phyloP scores from a whole-genome alignment of 1,139 yeast genomes.

The Yamadazyma friedrichii region DNA sequence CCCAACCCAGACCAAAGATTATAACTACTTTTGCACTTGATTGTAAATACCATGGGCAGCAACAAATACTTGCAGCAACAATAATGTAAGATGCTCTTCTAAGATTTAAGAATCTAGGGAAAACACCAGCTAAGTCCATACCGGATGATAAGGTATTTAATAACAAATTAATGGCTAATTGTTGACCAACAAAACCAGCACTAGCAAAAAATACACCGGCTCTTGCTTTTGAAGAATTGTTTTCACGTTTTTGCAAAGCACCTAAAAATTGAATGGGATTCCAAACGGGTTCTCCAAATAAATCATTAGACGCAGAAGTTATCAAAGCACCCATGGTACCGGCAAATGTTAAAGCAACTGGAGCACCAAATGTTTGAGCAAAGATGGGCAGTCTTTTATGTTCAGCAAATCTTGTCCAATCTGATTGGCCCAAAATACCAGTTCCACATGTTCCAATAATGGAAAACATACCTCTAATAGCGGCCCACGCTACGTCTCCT shows the following conservation, averaged over 20 bases:
- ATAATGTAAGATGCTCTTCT: conserved; percentile 21
- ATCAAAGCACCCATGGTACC: conserved; percentile 10
- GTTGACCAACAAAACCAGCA: conserved; percentile 18
- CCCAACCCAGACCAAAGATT: conserved; percentile 11
- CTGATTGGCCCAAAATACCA: conserved; percentile 28
- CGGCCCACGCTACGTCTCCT: conserved; percentile 22
- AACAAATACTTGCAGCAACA: conserved; percentile 14
- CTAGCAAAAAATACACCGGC: conserved; percentile 31
- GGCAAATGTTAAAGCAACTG: conserved; percentile 17
- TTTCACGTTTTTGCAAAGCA: conserved; percentile 18
- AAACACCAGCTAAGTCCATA: conserved; percentile 29
- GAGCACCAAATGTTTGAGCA: conserved; percentile 26
- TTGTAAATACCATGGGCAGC: conserved; percentile 18
- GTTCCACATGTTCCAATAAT: conserved; percentile 26
- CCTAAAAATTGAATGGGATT: conserved; percentile 32
- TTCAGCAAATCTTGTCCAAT: conserved; percentile 26
- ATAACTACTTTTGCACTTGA: conserved; percentile 15
- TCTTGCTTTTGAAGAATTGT: conserved; percentile 22
- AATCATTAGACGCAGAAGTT: conserved; percentile 9
- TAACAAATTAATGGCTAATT: conserved; percentile 19
- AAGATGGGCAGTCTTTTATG: conserved; percentile 20
- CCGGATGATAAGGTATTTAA: conserved; percentile 22
- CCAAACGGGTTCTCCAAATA: conserved; percentile 22
- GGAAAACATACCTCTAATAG: conserved; percentile 19
- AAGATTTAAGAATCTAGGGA: conserved; percentile 27